Evolutionary conservation across 169 alveolate genomes (phyloP), one percentile per base, ranked within the genome.

Genomic region (Plasmodium vinckei): DNA sequence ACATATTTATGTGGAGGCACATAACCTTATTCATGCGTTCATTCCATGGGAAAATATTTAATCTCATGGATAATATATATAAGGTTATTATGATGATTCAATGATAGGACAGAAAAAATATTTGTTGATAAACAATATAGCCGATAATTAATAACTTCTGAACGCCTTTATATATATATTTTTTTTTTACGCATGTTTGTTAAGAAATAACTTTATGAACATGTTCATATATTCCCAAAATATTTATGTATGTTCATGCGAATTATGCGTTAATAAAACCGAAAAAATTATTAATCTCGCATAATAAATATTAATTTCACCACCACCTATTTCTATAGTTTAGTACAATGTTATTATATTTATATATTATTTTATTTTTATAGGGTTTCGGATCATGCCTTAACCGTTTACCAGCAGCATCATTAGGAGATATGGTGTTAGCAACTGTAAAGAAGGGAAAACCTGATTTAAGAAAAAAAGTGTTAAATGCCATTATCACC

Each of bases 391-490:
- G 99, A 44, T 98, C 99, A 54, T 97, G 99, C 72, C 95, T 98
- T 61, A 98, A 98, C 94, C 95, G 99, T 92, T 95, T 98, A 72
- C 99, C 99, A 23, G 94, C 98, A 59, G 99, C 99, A 84, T 97
- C 99, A n/a, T 97, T 98, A 27, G 99, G 99, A n/a, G 99, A 99
- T 92, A 95, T 98, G 99, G 99, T 99, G 71, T 92, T 99, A 67
- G 98, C 98, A 56, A 95, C 99, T 15, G 99, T 97, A 92, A 99
- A 98, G 95, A 98, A 99, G 95, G 99, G 99, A 27, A 97, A 97
- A 94, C 99, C 99, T 77, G 99, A 98, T 91, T 97, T 98, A 73
- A 97, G 99, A 92, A 99, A 99, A 98, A 99, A 99, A 95, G 99
- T 99, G 65, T 96, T 97, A 94, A 97, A 97, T 75, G 99, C 99